Evolutionary conservation across 2,329 filamentous ascomycete species (phyloP).

Genomic region (Neonectria ditissima): DNA sequence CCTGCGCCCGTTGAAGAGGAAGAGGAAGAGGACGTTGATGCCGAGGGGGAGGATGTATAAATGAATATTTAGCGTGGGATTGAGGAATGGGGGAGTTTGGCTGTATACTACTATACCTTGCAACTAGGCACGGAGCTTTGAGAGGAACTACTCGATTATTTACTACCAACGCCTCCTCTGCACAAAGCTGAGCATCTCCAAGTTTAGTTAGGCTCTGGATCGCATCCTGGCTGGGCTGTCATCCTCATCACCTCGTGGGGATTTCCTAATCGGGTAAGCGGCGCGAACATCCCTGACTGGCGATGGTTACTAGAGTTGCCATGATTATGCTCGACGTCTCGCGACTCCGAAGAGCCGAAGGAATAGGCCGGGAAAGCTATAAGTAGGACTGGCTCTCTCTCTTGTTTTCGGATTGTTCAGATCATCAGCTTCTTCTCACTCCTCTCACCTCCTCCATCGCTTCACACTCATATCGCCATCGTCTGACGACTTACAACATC

Average conservation of each 20-base stretch:
- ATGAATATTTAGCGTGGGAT: slow-evolving; percentile 26
- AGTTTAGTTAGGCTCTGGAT: too few relatives aligned
- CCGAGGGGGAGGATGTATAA: slow-evolving; percentile 51
- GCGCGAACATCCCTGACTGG: slow-evolving; percentile 37
- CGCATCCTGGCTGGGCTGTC: neutral
- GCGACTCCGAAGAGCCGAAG: slow-evolving; percentile 20
- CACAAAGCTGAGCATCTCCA: too few relatives aligned
- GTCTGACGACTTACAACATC: neutral
- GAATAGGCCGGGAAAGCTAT: slow-evolving; percentile 2
- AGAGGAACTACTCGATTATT: slow-evolving; percentile 9
- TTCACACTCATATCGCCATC: slow-evolving; percentile 6
- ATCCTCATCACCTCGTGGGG: slow-evolving; percentile 18
- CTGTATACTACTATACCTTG: slow-evolving; percentile 26
- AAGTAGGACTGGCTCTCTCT: slow-evolving; percentile 1
- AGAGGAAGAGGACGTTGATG: slow-evolving; percentile 49
- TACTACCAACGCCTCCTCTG: too few relatives aligned
- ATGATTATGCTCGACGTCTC: slow-evolving; percentile 9
- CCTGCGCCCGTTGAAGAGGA: slow-evolving; percentile 27
- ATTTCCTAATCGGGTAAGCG: slow-evolving; percentile 33
- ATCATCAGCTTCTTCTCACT: slow-evolving; percentile 8
- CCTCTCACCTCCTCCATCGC: neutral
- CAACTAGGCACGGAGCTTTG: slow-evolving; percentile 11
- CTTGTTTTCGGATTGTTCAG: neutral
- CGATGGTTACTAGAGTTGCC: neutral
- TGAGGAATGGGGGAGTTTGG: slow-evolving; percentile 21